These are phyloP conservation scores for Nicotiana paniculata DNA, from an alignment of 257 asterid genomes.

Conservation along the genomic window DNA sequence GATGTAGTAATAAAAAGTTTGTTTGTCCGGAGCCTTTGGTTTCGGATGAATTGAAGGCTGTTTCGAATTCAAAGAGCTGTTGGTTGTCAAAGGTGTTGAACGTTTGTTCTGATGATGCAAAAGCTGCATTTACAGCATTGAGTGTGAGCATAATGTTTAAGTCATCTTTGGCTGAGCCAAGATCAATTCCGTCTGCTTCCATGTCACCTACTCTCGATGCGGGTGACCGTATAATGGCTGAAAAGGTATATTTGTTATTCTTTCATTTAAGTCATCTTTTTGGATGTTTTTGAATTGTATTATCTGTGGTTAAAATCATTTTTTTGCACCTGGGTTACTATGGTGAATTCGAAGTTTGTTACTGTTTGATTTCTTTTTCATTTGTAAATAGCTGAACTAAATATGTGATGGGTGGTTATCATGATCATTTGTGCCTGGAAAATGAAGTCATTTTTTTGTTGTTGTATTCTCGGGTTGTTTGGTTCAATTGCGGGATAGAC, in stretches of 20 bases:
- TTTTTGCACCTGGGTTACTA: not conserved
- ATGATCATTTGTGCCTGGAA: not conserved
- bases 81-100: slow-evolving; percentile 66
- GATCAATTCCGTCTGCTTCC: slow-evolving; percentile 90
- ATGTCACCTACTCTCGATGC: slow-evolving; percentile 92
- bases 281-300: not conserved
- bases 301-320: not conserved
- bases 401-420: not conserved
- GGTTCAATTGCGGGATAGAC: too few species aligned
- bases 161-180: slow-evolving; percentile 90
- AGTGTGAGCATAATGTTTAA: slow-evolving; percentile 66
- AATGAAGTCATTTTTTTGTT: not conserved
- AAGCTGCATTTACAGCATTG: slow-evolving; percentile 83
- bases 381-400: not conserved
- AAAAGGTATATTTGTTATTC: slow-evolving; percentile 50
- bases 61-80: slow-evolving; percentile 17
- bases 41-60: slow-evolving; percentile 22
- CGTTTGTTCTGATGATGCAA: slow-evolving; percentile 71
- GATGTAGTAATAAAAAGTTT: slow-evolving; percentile 7
- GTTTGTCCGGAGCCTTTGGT: slow-evolving; percentile 37
- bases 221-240: slow-evolving; percentile 85
- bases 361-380: not conserved
- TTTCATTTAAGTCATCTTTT: too few species aligned
- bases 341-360: not conserved
- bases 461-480: not conserved